These are phyloP conservation scores for Coix lacrymajobi DNA, from an alignment of 176 grass and related monocot genomes.

Conservation along the genomic window DNA sequence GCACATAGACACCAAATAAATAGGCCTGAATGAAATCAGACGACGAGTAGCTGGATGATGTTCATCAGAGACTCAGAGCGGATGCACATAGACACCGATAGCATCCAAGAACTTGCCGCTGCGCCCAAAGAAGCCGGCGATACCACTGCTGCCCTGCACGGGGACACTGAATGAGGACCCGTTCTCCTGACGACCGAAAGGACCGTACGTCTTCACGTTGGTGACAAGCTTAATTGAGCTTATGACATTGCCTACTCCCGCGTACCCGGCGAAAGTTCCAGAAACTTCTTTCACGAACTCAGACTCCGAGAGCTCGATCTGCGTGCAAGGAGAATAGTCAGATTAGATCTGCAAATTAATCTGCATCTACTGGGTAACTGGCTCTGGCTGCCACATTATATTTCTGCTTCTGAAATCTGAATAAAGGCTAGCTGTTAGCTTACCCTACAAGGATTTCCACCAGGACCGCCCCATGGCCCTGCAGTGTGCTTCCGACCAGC, in stretches of 20 bases:
- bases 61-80: too few species aligned
- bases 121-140: neutral
- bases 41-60: too few species aligned
- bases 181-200: neutral
- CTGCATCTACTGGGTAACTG: too few species aligned
- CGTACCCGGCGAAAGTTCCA: neutral
- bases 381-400: too few species aligned
- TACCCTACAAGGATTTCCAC: too few species aligned
- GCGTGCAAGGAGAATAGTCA: neutral
- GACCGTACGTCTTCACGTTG: neutral
- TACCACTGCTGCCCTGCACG: neutral
- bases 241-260: neutral
- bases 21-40: too few species aligned
- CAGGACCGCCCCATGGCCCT: too few species aligned
- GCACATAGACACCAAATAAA: too few species aligned
- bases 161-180: neutral
- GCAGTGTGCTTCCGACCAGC: too few species aligned
- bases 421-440: too few species aligned
- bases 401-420: too few species aligned
- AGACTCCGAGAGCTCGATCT: neutral
- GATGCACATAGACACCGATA: neutral
- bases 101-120: neutral
- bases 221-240: neutral
- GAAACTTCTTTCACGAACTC: neutral
- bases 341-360: too few species aligned